These are phyloP conservation scores for Crataegus laevigata DNA, from an alignment of 306 rosid genomes.

Conservation along the genomic window DNA sequence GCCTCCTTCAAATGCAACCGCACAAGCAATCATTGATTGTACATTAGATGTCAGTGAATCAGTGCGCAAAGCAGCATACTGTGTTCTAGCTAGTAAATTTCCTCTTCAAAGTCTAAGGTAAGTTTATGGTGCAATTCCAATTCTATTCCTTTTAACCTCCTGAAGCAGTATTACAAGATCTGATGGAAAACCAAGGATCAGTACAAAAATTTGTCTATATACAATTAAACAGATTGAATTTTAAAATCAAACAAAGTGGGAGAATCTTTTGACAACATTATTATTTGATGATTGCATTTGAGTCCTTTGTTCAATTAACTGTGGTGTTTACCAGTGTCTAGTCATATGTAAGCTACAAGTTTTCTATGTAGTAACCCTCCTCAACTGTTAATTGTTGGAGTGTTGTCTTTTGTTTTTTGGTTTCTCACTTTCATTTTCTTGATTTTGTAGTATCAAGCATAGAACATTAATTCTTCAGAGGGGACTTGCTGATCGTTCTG, in stretches of 20 bases:
- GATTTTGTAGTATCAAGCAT: constrained; percentile 61
- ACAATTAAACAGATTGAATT: background rate
- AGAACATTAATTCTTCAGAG: constrained; percentile 75
- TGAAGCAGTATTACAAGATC: background rate
- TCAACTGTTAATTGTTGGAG: background rate
- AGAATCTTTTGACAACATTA: background rate
- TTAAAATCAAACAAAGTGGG: background rate
- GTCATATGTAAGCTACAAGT: background rate
- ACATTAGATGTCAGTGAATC: constrained; percentile 87
- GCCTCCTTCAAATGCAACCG: constrained; percentile 77
- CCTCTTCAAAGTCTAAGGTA: constrained; percentile 99
- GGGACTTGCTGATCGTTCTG: constrained; percentile 92
- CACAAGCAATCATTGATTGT: constrained; percentile 75
- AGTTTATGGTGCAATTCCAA: background rate
- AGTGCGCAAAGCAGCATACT: constrained; percentile 82
- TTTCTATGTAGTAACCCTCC: background rate
- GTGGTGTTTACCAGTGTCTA: background rate
- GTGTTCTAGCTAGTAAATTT: constrained; percentile 80
- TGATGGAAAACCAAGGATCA: background rate
- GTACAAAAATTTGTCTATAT: background rate
- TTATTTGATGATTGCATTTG: background rate
- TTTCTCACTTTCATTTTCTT: background rate
- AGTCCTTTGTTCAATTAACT: background rate
- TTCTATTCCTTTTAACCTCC: background rate
- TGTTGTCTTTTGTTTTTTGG: background rate